A percentile compares a stretch with the other conserved stretches of the same genome.
Evolutionary conservation across 805 yeast species (phyloP).

Genomic region (Saccharomycopsis capsularis): DNA sequence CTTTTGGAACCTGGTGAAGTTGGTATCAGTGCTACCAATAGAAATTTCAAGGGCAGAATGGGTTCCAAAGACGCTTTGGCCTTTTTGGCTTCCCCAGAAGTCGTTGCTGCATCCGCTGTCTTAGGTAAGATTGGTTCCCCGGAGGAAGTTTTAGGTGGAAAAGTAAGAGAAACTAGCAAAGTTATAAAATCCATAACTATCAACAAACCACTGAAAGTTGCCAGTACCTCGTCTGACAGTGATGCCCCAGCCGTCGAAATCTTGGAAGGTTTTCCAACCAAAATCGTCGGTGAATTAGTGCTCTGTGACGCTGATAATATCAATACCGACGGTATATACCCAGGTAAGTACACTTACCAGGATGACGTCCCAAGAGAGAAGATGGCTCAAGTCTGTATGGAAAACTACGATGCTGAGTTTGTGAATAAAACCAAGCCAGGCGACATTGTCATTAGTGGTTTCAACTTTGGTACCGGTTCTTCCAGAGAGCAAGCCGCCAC

Average conservation of each 20-base stretch:
- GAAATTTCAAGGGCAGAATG: constrained; percentile 99
- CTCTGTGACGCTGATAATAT: constrained; percentile 95
- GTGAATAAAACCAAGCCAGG: constrained; percentile 73
- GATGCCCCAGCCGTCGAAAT: constrained; percentile 51
- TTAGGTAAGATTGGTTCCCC: constrained; percentile 91
- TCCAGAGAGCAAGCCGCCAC: constrained; percentile 99
- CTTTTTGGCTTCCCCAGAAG: constrained; percentile 93
- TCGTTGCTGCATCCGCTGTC: constrained; percentile 98
- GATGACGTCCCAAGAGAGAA: constrained; percentile 91
- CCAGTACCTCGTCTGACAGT: constrained; percentile 25
- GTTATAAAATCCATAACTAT: constrained; percentile 26
- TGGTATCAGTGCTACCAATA: constrained; percentile 96
- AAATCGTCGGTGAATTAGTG: constrained; percentile 84
- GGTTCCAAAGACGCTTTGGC: constrained; percentile 96
- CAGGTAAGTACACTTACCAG: constrained; percentile 98
- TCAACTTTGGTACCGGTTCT: constrained; percentile 96
- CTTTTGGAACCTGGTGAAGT: constrained; percentile 91
- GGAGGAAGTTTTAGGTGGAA: constrained; percentile 65
- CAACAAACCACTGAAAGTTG: constrained; percentile 29
- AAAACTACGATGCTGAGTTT: constrained; percentile 91
- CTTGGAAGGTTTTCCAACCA: constrained; percentile 84
- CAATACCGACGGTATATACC: constrained; percentile 98
- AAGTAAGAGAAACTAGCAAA: constrained; percentile 24
- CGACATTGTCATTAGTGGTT: constrained; percentile 88
- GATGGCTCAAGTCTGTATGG: constrained; percentile 99